phyloP scores from a whole-genome alignment of 1,284 basidiomycete genomes.

The Hypsizygus ulmarius region DNA sequence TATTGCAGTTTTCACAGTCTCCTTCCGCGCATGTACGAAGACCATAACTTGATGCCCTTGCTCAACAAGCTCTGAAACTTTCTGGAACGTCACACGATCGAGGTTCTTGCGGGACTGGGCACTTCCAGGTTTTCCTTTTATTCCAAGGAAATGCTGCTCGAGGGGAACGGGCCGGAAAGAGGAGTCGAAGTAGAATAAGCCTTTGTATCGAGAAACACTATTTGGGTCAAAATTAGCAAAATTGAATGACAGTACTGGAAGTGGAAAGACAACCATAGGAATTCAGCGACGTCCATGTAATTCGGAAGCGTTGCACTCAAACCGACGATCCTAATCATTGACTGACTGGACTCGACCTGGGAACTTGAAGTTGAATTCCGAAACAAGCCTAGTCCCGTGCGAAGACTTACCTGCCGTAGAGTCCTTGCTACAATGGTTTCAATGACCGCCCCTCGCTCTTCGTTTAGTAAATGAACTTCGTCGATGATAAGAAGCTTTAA shows the following conservation, averaged over 20 bases:
- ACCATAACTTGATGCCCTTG: slow-evolving; percentile 99
- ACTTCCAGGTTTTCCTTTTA: slow-evolving; percentile 89
- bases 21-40: slow-evolving; percentile 98
- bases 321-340: slow-evolving; percentile 96
- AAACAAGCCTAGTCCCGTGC: neutral
- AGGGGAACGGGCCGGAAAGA: slow-evolving; percentile 97
- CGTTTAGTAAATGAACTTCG: slow-evolving; percentile 96
- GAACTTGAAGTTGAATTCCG: slow-evolving; percentile 6
- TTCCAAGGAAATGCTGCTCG: slow-evolving; percentile 96
- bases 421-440: slow-evolving; percentile 98
- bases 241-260: neutral
- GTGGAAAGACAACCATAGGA: slow-evolving; percentile 52
- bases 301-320: slow-evolving; percentile 98
- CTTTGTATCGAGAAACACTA: slow-evolving; percentile 85
- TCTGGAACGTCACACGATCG: slow-evolving; percentile 89
- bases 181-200: slow-evolving; percentile 98
- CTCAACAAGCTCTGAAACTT: slow-evolving; percentile 80
- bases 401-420: slow-evolving; percentile 68
- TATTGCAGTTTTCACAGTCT: slow-evolving; percentile 93
- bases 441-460: slow-evolving; percentile 97
- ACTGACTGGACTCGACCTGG: slow-evolving; percentile 95
- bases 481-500: slow-evolving; percentile 97
- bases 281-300: slow-evolving; percentile 96
- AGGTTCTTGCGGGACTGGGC: slow-evolving; percentile 79
- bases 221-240: slow-evolving; percentile 3